phyloP scores from a whole-genome alignment of 345 rosid genomes.

The Triadica sebifera region DNA sequence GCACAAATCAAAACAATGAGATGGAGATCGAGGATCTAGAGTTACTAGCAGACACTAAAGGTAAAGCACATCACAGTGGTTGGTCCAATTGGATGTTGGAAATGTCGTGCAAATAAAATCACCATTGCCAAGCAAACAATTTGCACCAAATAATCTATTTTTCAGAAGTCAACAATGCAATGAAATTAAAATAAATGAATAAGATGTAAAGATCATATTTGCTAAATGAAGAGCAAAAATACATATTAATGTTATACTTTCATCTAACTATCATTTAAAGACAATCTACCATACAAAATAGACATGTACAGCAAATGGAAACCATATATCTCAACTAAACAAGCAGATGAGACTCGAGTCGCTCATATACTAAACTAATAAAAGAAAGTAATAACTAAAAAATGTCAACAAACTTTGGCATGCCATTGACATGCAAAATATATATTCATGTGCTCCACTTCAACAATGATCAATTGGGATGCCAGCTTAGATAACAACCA shows the following conservation, averaged over 20 bases:
- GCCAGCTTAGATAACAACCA: conserved; percentile 52
- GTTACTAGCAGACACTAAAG: neutral
- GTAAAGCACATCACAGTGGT: neutral
- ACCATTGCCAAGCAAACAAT: too few relatives aligned
- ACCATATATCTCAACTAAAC: too few relatives aligned
- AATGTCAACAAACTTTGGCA: neutral
- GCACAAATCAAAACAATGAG: neutral
- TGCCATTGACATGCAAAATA: neutral
- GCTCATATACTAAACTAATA: too few relatives aligned
- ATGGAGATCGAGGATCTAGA: neutral
- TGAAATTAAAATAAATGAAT: conserved; percentile 1
- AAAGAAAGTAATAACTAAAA: neutral
- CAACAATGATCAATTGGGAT: conserved; percentile 50
- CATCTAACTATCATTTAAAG: too few relatives aligned
- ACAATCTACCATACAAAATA: too few relatives aligned
- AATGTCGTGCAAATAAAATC: neutral
- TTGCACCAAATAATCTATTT: too few relatives aligned
- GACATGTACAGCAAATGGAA: too few relatives aligned
- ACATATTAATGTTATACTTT: too few relatives aligned
- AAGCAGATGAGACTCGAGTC: too few relatives aligned
- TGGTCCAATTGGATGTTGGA: neutral
- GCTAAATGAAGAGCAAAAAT: too few relatives aligned
- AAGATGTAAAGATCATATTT: too few relatives aligned
- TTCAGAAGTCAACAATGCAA: neutral
- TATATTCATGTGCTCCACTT: neutral